phyloP scores from a whole-genome alignment of 352 stramenopile genomes.

The Phytophthora ohioensis region DNA sequence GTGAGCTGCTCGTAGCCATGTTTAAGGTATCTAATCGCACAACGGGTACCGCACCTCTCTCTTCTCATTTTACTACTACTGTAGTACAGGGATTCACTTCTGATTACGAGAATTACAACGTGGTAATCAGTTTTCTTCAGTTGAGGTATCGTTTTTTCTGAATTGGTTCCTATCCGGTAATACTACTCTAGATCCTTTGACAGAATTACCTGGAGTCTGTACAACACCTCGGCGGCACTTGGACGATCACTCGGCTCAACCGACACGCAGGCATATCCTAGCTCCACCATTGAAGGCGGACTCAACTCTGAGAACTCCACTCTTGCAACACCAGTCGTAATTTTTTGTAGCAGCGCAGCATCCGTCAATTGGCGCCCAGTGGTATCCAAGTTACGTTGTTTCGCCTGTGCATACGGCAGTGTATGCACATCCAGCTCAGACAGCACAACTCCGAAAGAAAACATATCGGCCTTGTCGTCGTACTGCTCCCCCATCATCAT shows the following conservation, averaged over 20 bases:
- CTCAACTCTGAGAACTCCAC: slow-evolving; percentile 32
- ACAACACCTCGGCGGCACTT: slow-evolving; percentile 31
- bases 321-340: slow-evolving; percentile 2
- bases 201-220: slow-evolving; percentile 28
- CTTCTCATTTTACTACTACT: no score
- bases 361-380: slow-evolving; percentile 17
- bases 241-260: slow-evolving; percentile 19
- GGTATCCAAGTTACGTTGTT: background rate
- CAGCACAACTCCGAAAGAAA: slow-evolving; percentile 6
- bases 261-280: slow-evolving; percentile 24
- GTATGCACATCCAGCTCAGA: slow-evolving; percentile 4
- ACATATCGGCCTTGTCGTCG: slow-evolving; percentile 8
- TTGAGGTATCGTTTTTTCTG: background rate
- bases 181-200: background rate
- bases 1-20: no score
- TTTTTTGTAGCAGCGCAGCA: slow-evolving; percentile 15
- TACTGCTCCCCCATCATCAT: slow-evolving; percentile 10
- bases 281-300: slow-evolving; percentile 6
- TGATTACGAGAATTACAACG: no score
- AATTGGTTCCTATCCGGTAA: background rate
- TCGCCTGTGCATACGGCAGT: slow-evolving; percentile 12
- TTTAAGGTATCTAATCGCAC: no score
- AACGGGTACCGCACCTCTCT: no score
- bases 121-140: no score
- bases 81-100: no score